Percentiles rank a stretch among this genome's conserved stretches.
These are phyloP conservation scores for Cryptococcus floricola DNA, from an alignment of 1,284 basidiomycete genomes.

Conservation along the genomic window DNA sequence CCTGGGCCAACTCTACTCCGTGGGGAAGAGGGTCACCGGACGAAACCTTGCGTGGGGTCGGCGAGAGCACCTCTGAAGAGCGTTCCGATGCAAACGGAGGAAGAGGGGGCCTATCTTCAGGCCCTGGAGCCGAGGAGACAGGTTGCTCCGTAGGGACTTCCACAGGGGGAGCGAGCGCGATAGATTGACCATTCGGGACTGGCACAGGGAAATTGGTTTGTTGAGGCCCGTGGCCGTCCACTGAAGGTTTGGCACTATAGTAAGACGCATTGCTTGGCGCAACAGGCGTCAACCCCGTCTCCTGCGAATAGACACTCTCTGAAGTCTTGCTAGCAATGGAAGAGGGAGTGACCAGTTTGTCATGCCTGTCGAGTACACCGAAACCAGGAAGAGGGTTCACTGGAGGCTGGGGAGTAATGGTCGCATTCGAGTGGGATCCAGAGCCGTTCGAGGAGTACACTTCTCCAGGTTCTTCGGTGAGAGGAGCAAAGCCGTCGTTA, in stretches of 20 bases:
- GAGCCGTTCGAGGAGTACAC: neutral
- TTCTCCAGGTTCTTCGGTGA: constrained; percentile 14
- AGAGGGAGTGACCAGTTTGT: neutral
- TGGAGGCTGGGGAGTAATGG: neutral
- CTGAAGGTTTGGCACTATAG: constrained; percentile 3
- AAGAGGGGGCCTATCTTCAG: neutral
- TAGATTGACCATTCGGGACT: neutral
- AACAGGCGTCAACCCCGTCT: constrained; percentile 18
- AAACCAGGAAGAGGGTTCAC: neutral
- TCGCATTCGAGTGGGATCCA: neutral
- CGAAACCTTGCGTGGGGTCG: constrained; percentile 29
- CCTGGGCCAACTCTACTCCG: constrained; percentile 25
- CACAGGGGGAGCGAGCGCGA: neutral
- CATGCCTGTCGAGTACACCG: neutral
- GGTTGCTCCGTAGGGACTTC: neutral
- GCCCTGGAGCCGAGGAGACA: neutral
- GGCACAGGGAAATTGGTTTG: neutral
- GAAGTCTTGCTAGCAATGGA: constrained; percentile 17
- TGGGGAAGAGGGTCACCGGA: constrained; percentile 15
- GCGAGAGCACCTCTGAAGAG: constrained; percentile 18
- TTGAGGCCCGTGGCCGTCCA: neutral
- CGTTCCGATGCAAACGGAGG: neutral
- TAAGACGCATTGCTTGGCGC: neutral
- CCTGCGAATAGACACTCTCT: constrained; percentile 26
- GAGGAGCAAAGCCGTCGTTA: constrained; percentile 9